Base-by-base conservation (phyloP, 2,329 filamentous ascomycete species). In the Aspergillus spinulosporus region DNA sequence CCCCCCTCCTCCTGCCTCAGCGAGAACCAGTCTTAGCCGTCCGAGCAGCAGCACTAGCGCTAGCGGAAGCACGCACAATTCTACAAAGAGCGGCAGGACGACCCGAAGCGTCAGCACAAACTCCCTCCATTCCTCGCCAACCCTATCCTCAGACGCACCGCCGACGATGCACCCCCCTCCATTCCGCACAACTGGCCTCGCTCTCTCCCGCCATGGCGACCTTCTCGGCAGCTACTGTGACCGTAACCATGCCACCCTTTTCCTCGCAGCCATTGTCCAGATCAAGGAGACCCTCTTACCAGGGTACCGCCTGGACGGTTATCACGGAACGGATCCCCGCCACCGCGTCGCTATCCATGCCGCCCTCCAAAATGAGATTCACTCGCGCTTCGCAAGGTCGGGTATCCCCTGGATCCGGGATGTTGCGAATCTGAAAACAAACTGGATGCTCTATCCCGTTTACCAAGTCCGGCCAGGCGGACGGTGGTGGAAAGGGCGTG, bases 401-500 rank as follows among this genome's bases (percentile, higher is more conserved):
- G 62, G 64, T 4, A 54, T 74, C 6, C 71, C 70, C 1, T 70
- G 64, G 47, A 57, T 76, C 8, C 60, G 64, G 12, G 67, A 71
- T 37, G 63, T 74, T 14, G 59, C 74, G 6, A 61, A 67, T 12
- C 64, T 65, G 21, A 62, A 57, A 53, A 64, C 64, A n/a, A 68
- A 70, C 28, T 74, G 73, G 68, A 66, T 64, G 45, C 56, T 76
- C 36, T 76, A 74, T 57, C 74, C 74, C 0, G 71, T 77, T 0
- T 74, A 75, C 49, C 66, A 70, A 34, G 61, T 77, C 5, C 66
- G 66, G 0, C 66, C 67, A 2, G 64, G 68, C 5, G 72, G 74
- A 12, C 66, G 63, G 21, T 76, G 74, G 74, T 65, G 59, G 37
- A 70, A 65, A 5, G 68, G 68, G 5, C 61, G 70, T 4, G 68